phyloP scores from a whole-genome alignment of 2,329 filamentous ascomycete species.

The Camillea tinctor region DNA sequence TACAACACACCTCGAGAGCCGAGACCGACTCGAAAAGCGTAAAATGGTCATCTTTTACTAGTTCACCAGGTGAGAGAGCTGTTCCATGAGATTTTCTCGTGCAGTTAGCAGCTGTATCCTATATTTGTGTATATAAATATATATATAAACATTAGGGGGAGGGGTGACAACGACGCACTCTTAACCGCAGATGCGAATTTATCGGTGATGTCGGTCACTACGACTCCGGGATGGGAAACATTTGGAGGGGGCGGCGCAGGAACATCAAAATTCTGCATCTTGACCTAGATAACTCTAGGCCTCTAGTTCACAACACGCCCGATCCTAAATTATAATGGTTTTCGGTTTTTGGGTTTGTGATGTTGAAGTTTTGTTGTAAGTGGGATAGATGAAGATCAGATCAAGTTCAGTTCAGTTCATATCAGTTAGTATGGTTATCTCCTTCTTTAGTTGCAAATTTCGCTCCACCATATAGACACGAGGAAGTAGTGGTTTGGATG shows the following conservation, averaged over 20 bases:
- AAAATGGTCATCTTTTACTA: conserved; percentile 92
- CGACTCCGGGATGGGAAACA: conserved; percentile 47
- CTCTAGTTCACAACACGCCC: not conserved
- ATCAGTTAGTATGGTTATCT: not conserved
- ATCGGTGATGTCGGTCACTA: conserved; percentile 58
- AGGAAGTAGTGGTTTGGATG: too few species aligned
- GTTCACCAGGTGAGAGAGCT: conserved; percentile 77
- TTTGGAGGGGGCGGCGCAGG: conserved; percentile 37
- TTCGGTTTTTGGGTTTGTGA: too few species aligned
- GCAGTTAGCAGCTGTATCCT: not conserved
- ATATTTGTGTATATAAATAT: too few species aligned
- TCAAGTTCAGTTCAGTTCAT: too few species aligned
- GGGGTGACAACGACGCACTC: conserved; percentile 43
- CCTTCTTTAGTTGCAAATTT: not conserved
- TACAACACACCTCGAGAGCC: conserved; percentile 62
- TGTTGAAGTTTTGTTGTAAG: not conserved
- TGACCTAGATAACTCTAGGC: conserved; percentile 8
- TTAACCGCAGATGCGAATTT: conserved; percentile 53
- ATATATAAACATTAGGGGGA: conserved; percentile 24
- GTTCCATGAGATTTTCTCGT: not conserved
- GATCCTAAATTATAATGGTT: not conserved
- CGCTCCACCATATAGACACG: not conserved
- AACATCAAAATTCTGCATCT: conserved; percentile 25
- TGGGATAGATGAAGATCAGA: not conserved
- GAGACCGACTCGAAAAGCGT: conserved; percentile 93